These are phyloP conservation scores for Fragaria iinumae DNA, from an alignment of 306 rosid genomes.

Conservation along the genomic window DNA sequence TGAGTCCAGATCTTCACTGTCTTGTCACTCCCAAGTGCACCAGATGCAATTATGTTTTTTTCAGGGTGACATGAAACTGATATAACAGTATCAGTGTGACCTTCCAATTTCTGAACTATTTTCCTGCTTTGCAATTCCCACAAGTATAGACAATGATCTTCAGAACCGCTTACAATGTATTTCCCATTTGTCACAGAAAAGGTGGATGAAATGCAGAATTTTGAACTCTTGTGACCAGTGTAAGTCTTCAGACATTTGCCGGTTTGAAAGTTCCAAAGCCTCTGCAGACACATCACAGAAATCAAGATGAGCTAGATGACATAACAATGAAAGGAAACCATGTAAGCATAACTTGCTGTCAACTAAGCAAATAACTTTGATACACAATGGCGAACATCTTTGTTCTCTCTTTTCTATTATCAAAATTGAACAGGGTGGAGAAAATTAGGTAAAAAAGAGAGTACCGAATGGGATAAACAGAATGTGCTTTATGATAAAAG, in stretches of 20 bases:
- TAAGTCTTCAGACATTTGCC: slow-evolving; percentile 91
- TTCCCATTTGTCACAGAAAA: slow-evolving; percentile 86
- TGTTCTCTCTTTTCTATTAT: background rate
- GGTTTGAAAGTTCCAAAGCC: slow-evolving; percentile 92
- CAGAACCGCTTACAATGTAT: slow-evolving; percentile 89
- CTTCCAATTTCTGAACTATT: slow-evolving; percentile 88
- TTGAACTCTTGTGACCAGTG: slow-evolving; percentile 76
- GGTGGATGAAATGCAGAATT: slow-evolving; percentile 75
- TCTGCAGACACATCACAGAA: slow-evolving; percentile 39
- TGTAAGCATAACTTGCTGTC: background rate
- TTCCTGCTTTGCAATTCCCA: slow-evolving; percentile 87
- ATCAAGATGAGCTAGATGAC: slow-evolving; percentile 10
- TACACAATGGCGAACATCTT: background rate
- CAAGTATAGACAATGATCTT: slow-evolving; percentile 71
- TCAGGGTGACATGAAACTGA: slow-evolving; percentile 90
- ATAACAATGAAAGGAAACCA: slow-evolving; percentile 11
- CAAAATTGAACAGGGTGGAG: background rate
- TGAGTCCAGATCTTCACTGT: slow-evolving; percentile 93
- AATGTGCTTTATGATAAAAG: background rate
- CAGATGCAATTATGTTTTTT: slow-evolving; percentile 89
- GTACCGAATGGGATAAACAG: background rate
- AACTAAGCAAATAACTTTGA: background rate
- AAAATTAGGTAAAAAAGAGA: background rate
- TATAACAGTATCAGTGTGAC: slow-evolving; percentile 83
- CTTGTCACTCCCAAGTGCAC: slow-evolving; percentile 88